Evolutionary conservation across 1,284 basidiomycete species (phyloP), one percentile per base, ranked within the genome.

Genomic region (Erythrobasidium hasegawianum): DNA sequence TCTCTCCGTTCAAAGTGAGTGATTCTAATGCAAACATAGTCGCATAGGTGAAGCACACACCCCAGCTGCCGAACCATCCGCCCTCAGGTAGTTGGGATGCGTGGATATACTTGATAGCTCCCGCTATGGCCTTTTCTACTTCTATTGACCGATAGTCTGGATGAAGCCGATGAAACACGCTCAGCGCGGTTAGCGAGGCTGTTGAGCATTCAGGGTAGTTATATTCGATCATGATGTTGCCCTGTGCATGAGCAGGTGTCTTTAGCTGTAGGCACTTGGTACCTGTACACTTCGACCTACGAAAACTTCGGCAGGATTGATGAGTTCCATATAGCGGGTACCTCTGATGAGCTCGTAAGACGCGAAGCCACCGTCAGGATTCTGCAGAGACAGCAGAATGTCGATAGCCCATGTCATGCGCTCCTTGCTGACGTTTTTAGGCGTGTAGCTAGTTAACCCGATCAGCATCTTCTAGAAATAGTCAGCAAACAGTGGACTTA

Each of bases 191-290:
- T 64, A 96, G 86, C 62, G 88, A 86, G 0, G 91, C 94, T 0
- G 95, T 98, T 50, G 96, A 96, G 78, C 96, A 96, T 79, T 97
- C 92, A 0, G 92, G 90, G 75, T 97, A 97, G 74, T 84, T 84
- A 74, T 90, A 90, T 76, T 95, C 91, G 54, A 85, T 87, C 93
- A 96, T 97, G 77, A 95, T 95, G 74, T 92, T 84, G 20, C 89
- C 58, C 47, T 43, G n/a, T n/a, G n/a, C n/a, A n/a, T n/a, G n/a
- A 45, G 11, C 18, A 16, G 24, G 41, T 26, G 45, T n/a, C n/a
- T n/a, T n/a, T n/a, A n/a, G n/a, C n/a, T n/a, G n/a, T n/a, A n/a
- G n/a, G n/a, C n/a, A n/a, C n/a, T n/a, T n/a, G n/a, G n/a, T n/a
- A n/a, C n/a, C n/a, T n/a, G n/a, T n/a, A n/a, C n/a, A n/a, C n/a